Base-by-base conservation (phyloP, 2,329 filamentous ascomycete genomes). In the Cladophialophora immunda region DNA sequence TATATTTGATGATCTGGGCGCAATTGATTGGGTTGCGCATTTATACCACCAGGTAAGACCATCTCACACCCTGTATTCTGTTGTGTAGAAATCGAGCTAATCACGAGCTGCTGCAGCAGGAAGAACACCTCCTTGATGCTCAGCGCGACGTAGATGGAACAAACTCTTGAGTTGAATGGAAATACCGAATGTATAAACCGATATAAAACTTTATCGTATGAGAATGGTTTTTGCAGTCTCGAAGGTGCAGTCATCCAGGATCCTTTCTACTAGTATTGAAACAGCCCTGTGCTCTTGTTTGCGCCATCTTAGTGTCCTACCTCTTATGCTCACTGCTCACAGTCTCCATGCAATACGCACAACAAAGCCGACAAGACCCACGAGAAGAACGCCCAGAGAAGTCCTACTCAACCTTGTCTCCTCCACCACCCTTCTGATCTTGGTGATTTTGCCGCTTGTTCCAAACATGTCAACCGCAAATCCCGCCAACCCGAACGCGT, bases 401-500 rank as follows among this genome's bases (percentile, higher is more conserved):
- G 60, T 60, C 36, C 65, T 55, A 38, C 61, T 67, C 36, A 64
- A 25, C 13, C 29, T 61, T 5, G 65, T 65, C 47, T 59, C 64
- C 57, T 62, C 67, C 54, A 60, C 65, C 9, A 66, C 65, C 47
- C 68, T 62, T 30, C 61, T 58, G 61, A 66, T 54, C 54, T 58
- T 68, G 56, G 62, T 64, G 11, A 34, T 53, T 41, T 76, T 2
- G 66, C 32, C 52, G 17, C 11, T 54, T 54, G 32, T 67, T 41
- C 71, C 73, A 58, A 75, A 73, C n/a, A 65, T 61, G n/a, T 70
- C 64, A 1, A 79, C 56, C 11, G 65, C 41, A 3, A 68, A 65
- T 8, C 69, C 71, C 2, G 67, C 75, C 9, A 72, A 73, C 0
- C 78, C 79, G 2, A 71, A 68, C 0, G 70, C 58, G 25, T 68